A percentile compares a stretch with the other conserved stretches of the same genome.
Conservation (phyloP, 2,329 filamentous ascomycete species). For the Paraconiothyrium brasiliense region DNA sequence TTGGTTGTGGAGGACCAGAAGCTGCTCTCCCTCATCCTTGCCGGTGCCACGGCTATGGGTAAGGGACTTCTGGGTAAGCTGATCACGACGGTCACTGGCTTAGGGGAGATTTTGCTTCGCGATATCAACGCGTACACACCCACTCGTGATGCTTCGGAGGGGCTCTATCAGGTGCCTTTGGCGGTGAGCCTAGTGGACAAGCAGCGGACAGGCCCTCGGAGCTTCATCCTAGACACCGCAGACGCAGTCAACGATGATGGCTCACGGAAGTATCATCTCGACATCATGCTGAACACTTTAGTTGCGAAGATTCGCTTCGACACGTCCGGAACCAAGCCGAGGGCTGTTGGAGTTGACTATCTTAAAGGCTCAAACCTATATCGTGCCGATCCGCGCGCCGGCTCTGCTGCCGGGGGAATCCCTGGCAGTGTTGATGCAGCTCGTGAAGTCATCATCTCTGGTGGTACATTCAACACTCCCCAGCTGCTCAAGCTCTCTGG, state of each 20-base stretch:
- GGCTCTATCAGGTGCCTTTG: constrained; percentile 64
- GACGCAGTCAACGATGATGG: constrained; percentile 43
- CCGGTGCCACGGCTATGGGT: constrained; percentile 60
- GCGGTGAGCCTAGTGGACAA: constrained; percentile 49
- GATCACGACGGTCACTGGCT: constrained; percentile 51
- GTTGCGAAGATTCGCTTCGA: constrained; percentile 4
- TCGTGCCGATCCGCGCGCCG: not conserved
- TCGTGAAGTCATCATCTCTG: constrained; percentile 29
- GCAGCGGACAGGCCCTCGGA: constrained; percentile 61
- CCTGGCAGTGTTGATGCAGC: not conserved
- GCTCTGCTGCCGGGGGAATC: not conserved
- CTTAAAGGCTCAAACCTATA: not conserved
- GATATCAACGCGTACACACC: constrained; percentile 60
- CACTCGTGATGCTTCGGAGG: constrained; percentile 55
- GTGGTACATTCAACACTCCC: constrained; percentile 67
- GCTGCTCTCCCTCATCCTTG: constrained; percentile 59
- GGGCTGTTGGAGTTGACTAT: not conserved
- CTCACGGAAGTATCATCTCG: constrained; percentile 61
- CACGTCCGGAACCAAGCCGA: constrained; percentile 2
- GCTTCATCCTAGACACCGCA: constrained; percentile 60
- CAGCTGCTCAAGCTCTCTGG: constrained; percentile 71
- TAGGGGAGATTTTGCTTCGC: constrained; percentile 55
- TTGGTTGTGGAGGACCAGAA: constrained; percentile 62
- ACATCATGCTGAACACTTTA: constrained; percentile 63
- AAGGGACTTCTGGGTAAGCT: constrained; percentile 37